Conservation (phyloP, 2,329 filamentous ascomycete genomes). For the Myriosclerotinia curreyana region DNA sequence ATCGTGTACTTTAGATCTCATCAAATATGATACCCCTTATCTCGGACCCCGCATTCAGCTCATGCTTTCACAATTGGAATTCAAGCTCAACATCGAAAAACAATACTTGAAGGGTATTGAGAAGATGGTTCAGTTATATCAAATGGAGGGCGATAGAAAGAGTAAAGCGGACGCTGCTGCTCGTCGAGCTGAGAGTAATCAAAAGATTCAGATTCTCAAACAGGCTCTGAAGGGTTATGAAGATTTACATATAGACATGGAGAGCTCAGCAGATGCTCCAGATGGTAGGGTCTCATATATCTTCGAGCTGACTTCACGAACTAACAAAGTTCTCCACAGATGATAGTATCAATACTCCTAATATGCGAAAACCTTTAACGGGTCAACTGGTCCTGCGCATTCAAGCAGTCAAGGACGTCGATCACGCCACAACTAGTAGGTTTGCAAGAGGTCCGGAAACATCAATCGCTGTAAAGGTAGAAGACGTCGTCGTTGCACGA, state of each 20-base stretch:
- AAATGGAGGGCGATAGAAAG: conserved; percentile 95
- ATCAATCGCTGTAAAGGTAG: conserved; percentile 93
- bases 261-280: conserved; percentile 65
- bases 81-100: conserved; percentile 97
- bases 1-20: conserved; percentile 65
- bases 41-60: conserved; percentile 96
- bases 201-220: conserved; percentile 94
- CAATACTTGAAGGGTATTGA: conserved; percentile 99
- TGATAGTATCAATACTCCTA: conserved; percentile 93
- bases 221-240: conserved; percentile 96
- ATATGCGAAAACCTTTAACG: conserved; percentile 91
- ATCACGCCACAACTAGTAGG: conserved; percentile 77
- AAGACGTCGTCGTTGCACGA: conserved; percentile 85
- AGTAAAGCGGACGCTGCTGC: conserved; percentile 90
- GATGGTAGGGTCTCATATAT: conserved; percentile 62
- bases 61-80: conserved; percentile 97
- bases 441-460: conserved; percentile 93
- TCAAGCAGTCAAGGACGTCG: conserved; percentile 87
- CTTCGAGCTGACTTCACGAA: conserved; percentile 2
- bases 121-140: conserved; percentile 97
- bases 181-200: conserved; percentile 87
- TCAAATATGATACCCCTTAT: conserved; percentile 96
- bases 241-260: conserved; percentile 92
- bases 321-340: conserved; percentile 52
- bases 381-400: conserved; percentile 85